These are phyloP conservation scores for Candida xiaguanensis DNA, from an alignment of 805 yeast species.

Conservation along the genomic window DNA sequence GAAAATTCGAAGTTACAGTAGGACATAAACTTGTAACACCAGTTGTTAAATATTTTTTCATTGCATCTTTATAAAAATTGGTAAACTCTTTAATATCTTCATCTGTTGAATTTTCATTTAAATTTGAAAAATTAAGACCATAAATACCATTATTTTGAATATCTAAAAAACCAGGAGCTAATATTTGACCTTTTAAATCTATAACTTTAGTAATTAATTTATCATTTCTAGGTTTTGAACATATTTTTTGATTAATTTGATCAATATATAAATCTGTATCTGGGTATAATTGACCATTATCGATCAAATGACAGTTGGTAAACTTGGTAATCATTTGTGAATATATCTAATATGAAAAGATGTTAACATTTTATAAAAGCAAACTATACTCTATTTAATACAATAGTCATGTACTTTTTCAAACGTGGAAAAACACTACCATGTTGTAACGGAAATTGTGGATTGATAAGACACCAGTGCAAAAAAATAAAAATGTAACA, in stretches of 20 bases:
- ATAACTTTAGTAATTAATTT: constrained; percentile 20
- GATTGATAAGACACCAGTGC: background rate
- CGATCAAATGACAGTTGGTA: constrained; percentile 42
- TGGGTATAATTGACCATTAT: constrained; percentile 32
- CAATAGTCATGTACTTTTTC: background rate
- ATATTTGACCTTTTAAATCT: constrained; percentile 44
- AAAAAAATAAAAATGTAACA: constrained; percentile 1
- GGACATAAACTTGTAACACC: constrained; percentile 59
- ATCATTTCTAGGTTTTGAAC: constrained; percentile 19
- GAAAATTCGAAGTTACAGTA: constrained; percentile 50
- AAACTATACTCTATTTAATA: background rate
- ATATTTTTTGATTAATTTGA: constrained; percentile 39
- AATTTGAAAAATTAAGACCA: constrained; percentile 49
- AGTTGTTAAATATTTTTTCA: constrained; percentile 44
- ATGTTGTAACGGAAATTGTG: background rate
- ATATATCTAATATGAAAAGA: background rate
- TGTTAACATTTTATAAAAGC: background rate
- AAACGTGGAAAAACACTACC: background rate
- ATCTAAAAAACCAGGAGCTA: constrained; percentile 57
- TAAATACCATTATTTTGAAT: constrained; percentile 57
- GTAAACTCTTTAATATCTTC: constrained; percentile 29
- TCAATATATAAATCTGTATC: constrained; percentile 44
- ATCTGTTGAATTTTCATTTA: constrained; percentile 25
- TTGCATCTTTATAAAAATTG: constrained; percentile 38
- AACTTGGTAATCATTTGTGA: constrained; percentile 21